phyloP scores from a whole-genome alignment of 352 stramenopile species.

The Aphanomyces invadans region DNA sequence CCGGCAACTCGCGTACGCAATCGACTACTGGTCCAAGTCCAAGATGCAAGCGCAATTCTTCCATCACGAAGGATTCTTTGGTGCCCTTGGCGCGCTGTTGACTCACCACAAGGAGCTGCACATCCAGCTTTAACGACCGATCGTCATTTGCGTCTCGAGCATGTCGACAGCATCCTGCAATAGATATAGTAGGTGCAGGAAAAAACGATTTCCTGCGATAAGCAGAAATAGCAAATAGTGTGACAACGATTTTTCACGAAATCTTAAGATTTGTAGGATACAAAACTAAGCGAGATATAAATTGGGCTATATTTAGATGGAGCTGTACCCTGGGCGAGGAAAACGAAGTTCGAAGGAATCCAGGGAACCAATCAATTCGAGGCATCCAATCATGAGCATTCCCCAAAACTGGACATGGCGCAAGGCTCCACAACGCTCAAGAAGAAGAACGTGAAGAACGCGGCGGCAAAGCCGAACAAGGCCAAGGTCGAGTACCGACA shows the following conservation, averaged over 20 bases:
- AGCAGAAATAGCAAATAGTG: background rate
- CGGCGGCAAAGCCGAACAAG: slow-evolving; percentile 54
- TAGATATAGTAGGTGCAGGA: too few species aligned
- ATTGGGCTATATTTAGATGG: too few species aligned
- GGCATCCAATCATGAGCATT: background rate
- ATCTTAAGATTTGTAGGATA: too few species aligned
- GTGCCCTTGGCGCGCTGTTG: slow-evolving; percentile 93
- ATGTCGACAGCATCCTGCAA: too few species aligned
- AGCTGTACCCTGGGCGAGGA: too few species aligned
- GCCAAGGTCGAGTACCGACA: slow-evolving; percentile 64
- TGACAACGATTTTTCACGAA: too few species aligned
- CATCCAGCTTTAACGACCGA: slow-evolving; percentile 10
- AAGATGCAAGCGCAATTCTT: slow-evolving; percentile 88
- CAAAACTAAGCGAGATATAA: too few species aligned
- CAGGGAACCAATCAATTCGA: background rate
- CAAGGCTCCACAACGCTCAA: slow-evolving; percentile 77
- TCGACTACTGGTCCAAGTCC: slow-evolving; percentile 96
- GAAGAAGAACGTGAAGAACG: slow-evolving; percentile 74
- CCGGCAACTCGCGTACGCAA: slow-evolving; percentile 85
- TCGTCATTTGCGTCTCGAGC: background rate
- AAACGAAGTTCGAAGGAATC: slow-evolving; percentile 4
- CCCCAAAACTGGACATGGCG: slow-evolving; percentile 37
- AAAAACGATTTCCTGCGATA: background rate
- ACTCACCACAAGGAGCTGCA: slow-evolving; percentile 27
- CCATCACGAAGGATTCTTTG: slow-evolving; percentile 96